Conservation (phyloP, 2,329 filamentous ascomycete species). For the Orbilia blumenaviensis region DNA sequence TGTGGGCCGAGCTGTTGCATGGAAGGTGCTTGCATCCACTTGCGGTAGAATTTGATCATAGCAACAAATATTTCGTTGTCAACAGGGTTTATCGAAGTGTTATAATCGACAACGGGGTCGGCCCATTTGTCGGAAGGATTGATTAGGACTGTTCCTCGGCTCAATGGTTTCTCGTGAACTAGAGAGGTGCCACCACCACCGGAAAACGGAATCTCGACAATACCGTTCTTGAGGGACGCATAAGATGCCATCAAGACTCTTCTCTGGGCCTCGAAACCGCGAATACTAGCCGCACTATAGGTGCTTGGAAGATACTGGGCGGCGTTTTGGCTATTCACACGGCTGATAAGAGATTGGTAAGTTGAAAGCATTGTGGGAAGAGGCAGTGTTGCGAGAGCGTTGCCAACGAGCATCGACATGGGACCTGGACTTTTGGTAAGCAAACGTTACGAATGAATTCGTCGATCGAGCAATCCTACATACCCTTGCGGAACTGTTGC, state of each 20-base stretch:
- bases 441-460: background rate
- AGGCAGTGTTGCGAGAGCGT: constrained; percentile 61
- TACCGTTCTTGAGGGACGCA: constrained; percentile 56
- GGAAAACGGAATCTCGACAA: constrained; percentile 57
- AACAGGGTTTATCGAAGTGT: constrained; percentile 61
- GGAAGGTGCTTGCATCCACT: constrained; percentile 60
- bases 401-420: constrained; percentile 60
- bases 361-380: constrained; percentile 59
- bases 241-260: constrained; percentile 59
- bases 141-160: constrained; percentile 62
- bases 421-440: constrained; percentile 55
- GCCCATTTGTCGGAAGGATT: constrained; percentile 60
- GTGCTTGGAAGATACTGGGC: constrained; percentile 59
- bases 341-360: constrained; percentile 32
- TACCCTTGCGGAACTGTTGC: constrained; percentile 46
- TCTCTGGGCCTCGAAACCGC: constrained; percentile 62
- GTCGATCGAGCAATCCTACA: no score
- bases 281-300: constrained; percentile 60
- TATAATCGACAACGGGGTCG: constrained; percentile 61
- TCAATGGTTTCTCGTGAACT: constrained; percentile 61
- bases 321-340: constrained; percentile 59
- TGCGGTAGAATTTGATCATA: constrained; percentile 60
- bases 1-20: constrained; percentile 59
- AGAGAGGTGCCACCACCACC: constrained; percentile 55
- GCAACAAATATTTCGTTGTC: constrained; percentile 60